Conservation (phyloP, 164 flowering plant genomes). For the Akebia trifoliata region DNA sequence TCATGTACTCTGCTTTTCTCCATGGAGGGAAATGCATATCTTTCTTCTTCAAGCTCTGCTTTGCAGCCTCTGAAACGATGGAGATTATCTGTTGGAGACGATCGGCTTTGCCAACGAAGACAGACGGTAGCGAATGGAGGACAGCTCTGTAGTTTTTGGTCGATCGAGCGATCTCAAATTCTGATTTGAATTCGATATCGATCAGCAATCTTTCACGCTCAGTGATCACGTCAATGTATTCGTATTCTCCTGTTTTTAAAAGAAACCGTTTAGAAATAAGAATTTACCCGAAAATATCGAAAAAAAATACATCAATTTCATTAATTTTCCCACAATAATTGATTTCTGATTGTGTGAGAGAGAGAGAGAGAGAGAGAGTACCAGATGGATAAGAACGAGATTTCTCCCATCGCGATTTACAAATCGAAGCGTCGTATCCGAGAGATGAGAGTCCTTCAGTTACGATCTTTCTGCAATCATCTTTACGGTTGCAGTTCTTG, state of each 20-base stretch:
- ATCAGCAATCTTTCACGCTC: slow-evolving; percentile 59
- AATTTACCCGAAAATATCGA: too few relatives aligned
- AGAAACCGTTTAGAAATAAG: too few relatives aligned
- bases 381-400: slow-evolving; percentile 70
- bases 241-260: slow-evolving; percentile 89
- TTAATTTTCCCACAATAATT: too few relatives aligned
- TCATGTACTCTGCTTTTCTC: slow-evolving; percentile 71
- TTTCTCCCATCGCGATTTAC: slow-evolving; percentile 82
- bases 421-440: slow-evolving; percentile 72
- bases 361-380: too few relatives aligned
- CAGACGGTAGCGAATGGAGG: slow-evolving; percentile 58
- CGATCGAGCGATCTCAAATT: slow-evolving; percentile 85
- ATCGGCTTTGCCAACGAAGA: slow-evolving; percentile 79
- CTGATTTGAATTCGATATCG: slow-evolving; percentile 85
- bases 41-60: slow-evolving; percentile 79
- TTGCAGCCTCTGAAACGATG: slow-evolving; percentile 72
- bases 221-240: slow-evolving; percentile 70
- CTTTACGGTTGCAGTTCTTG: slow-evolving; percentile 47
- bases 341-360: too few relatives aligned
- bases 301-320: too few relatives aligned
- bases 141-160: slow-evolving; percentile 59
- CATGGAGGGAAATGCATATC: slow-evolving; percentile 87
- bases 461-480: slow-evolving; percentile 44
- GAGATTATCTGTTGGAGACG: slow-evolving; percentile 61
- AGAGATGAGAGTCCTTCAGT: slow-evolving; percentile 38